Evolutionary conservation across 164 flowering plant genomes (phyloP).

Genomic region (Magnolia sinica): DNA sequence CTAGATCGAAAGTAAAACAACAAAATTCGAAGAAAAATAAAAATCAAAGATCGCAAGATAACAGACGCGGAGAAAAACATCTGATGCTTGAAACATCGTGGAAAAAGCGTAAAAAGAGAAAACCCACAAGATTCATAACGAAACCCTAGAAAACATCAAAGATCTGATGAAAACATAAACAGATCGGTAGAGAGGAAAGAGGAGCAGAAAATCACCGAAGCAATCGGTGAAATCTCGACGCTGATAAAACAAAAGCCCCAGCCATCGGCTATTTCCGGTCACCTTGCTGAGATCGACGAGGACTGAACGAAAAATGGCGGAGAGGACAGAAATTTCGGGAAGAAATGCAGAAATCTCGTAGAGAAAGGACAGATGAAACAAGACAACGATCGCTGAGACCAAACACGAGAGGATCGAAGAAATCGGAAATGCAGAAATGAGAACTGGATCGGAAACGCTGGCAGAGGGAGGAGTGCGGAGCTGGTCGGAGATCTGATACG

Average conservation of each 20-base stretch:
- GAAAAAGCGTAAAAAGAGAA: background rate
- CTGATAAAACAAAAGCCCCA: background rate
- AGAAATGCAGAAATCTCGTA: background rate
- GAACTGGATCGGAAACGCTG: background rate
- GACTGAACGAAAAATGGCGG: background rate
- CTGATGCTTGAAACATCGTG: background rate
- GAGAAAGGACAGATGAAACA: background rate
- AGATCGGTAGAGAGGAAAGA: background rate
- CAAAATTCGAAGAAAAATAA: background rate
- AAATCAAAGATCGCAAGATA: conserved; percentile 5
- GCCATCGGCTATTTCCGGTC: background rate
- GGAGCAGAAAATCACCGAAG: background rate
- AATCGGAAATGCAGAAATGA: background rate
- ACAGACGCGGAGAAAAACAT: background rate
- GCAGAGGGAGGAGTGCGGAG: background rate
- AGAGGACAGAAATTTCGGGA: background rate
- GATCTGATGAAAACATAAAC: conserved; percentile 1
- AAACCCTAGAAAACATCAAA: background rate
- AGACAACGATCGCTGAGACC: background rate
- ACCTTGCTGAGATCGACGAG: background rate
- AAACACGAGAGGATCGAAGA: background rate
- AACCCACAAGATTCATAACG: background rate
- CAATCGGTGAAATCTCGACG: background rate
- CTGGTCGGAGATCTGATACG: background rate
- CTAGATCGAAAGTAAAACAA: conserved; percentile 7